Conservation (phyloP, 148 eudicot species). For the Talinum fruticosum region DNA sequence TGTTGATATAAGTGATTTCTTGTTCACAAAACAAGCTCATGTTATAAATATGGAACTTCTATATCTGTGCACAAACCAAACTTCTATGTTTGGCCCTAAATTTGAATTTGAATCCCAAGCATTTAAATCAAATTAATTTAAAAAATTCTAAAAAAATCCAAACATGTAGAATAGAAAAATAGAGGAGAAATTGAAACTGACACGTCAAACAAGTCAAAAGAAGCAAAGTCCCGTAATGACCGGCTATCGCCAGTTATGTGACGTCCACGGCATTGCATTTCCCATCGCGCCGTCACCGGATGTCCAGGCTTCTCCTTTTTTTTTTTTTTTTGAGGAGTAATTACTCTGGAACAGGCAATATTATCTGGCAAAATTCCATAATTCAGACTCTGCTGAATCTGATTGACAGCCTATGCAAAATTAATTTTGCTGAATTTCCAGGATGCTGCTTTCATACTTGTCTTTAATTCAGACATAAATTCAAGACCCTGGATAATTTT, state of each 20-base stretch:
- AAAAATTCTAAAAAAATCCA: neutral
- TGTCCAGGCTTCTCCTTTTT: conserved; percentile 9
- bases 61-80: neutral
- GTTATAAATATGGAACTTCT: neutral
- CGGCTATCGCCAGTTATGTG: conserved; percentile 47
- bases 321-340: neutral
- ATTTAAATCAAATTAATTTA: neutral
- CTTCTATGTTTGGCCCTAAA: neutral
- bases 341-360: neutral
- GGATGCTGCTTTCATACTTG: conserved; percentile 5
- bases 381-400: conserved; percentile 5
- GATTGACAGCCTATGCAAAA: conserved; percentile 23
- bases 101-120: neutral
- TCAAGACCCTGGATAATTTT: neutral
- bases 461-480: conserved; percentile 25
- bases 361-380: conserved; percentile 22
- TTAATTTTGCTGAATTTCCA: conserved; percentile 24
- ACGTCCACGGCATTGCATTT: conserved; percentile 44
- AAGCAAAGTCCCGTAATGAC: conserved; percentile 38
- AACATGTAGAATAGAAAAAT: no score
- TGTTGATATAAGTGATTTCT: neutral
- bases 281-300: conserved; percentile 33
- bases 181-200: conserved; percentile 7
- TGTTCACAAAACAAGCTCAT: neutral
- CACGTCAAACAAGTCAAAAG: conserved; percentile 37